Evolutionary conservation across 2,329 filamentous ascomycete genomes (phyloP), one percentile per base, ranked within the genome.

Genomic region (Trichoderma simmonsii): DNA sequence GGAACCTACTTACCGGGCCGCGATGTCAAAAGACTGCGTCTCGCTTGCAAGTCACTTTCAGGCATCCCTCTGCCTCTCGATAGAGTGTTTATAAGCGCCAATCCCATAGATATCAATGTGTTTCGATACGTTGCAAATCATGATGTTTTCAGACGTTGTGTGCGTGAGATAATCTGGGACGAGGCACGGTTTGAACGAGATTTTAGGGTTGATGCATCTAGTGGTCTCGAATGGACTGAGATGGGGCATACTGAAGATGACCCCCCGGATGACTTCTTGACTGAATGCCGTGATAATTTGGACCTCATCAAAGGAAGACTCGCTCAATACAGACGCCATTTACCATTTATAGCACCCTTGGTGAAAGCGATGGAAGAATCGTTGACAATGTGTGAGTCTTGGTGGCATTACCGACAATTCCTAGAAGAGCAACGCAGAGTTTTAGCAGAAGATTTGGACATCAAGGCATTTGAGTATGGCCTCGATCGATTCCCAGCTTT

Each of bases 401-500:
- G 61, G 61, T n/a, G 26, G 24, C 15, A n/a, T 24, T 51, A 32
- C 39, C 26, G 61, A 15, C 34, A 48, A 11, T 48, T 48, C 28
- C 36, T 43, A 30, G 36, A n/a, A 15, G 48, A 12, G 32, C 43
- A 67, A 56, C 54, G 21, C 6, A 14, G 24, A 4, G 76, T 82
- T 1, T 71, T 83, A 0, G 63, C 71, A 4, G 76, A 77, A 5
- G 67, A 70, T 0, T 71, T 75, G 4, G 80, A 85, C 64, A 72
- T 75, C 3, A 62, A 75, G 12, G 81, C 78, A 3, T 77, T 85
- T 3, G 64, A 77, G 14, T 78, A 80, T 54, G 81, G 77, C 3
- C 36, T 84, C 1, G 56, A 74, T 12, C 77, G 74, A 3, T 83
- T 85, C 54, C 78, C 81, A 0, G 76, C 75, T 3, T 74, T 85